Base-by-base conservation (phyloP, 352 stramenopile genomes). In the Pythium grandisporangium region DNA sequence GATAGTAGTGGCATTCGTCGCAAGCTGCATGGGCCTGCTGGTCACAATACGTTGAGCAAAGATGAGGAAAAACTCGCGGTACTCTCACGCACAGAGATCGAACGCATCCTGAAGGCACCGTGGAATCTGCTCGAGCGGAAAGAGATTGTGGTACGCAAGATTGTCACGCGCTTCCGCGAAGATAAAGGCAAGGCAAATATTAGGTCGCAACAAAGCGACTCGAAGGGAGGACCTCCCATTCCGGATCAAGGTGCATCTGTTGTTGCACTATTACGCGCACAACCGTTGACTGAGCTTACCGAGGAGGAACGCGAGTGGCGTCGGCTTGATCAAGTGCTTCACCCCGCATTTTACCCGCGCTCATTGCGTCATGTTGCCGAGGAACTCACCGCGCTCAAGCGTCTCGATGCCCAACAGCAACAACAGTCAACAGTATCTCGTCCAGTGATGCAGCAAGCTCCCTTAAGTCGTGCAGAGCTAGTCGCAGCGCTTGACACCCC, bases 41-140 rank as follows among this genome's bases (percentile, higher is more conserved):
- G 53, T 20, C 61, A 69, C 23, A 41, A 67, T 2, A 68, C 56
- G 17, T 62, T 91, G 1, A 66, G 63, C 1, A 86, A 84, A 12
- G 67, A 82, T 29, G 77, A 91, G 49, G 60, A 83, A 42, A 47
- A 75, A 30, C 55, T 86, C 8, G 68, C 73, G 3, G 56, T 63
- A 30, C 47, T 85, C 10, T 85, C 74, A 3, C 55, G 68, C 37
- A 56, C 77, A 43, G 74, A 91, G 29, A 27, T 91, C 3, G 66
- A 88, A 4, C 65, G 74, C 2, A 78, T 91, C 27, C 55, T 88
- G 41, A 81, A 75, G 45, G 64, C 70, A 23, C 71, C 71, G 2
- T 87, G 74, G 66, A 88, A 91, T 53, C 22, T 82, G 21, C 51
- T 91, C 1, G 66, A 81, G 46, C 59, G 70, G 10, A 84, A 80